Evolutionary conservation across 202 grass and related monocot genomes (phyloP).

Genomic region (Setaria viridis): DNA sequence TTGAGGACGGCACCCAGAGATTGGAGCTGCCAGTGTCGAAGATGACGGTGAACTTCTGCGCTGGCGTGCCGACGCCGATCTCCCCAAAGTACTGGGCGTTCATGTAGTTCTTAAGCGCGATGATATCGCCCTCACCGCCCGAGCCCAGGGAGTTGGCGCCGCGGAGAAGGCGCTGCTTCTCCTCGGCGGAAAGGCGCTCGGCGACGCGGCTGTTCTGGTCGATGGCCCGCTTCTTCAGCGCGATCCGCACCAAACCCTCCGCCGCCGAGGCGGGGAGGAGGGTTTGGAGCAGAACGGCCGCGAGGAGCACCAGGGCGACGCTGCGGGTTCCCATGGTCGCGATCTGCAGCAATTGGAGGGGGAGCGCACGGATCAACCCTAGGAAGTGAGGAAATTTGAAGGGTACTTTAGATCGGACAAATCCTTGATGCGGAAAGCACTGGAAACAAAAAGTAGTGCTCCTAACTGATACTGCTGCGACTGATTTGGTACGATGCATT

Average conservation of each 20-base stretch:
- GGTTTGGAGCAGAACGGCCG: conserved; percentile 60
- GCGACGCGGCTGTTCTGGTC: conserved; percentile 58
- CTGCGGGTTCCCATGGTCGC: conserved; percentile 67
- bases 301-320: conserved; percentile 51
- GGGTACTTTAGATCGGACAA: conserved; percentile 7
- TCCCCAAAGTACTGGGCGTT: conserved; percentile 97
- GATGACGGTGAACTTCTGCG: conserved; percentile 92
- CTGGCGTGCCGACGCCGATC: conserved; percentile 73
- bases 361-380: background rate
- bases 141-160: conserved; percentile 33
- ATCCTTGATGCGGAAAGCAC: conserved; percentile 4
- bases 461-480: background rate
- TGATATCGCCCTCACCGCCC: conserved; percentile 58
- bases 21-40: conserved; percentile 97
- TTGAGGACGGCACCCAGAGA: conserved; percentile 91
- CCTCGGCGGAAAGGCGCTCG: conserved; percentile 43
- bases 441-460: background rate
- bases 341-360: conserved; percentile 44
- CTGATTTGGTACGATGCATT: background rate
- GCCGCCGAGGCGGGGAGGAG: conserved; percentile 49
- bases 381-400: background rate
- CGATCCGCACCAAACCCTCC: conserved; percentile 69
- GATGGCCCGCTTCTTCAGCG: conserved; percentile 69
- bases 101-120: conserved; percentile 90
- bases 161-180: conserved; percentile 31